Base-by-base conservation (phyloP, 768 basidiomycete genomes). In the Kwoniella shandongensis region DNA sequence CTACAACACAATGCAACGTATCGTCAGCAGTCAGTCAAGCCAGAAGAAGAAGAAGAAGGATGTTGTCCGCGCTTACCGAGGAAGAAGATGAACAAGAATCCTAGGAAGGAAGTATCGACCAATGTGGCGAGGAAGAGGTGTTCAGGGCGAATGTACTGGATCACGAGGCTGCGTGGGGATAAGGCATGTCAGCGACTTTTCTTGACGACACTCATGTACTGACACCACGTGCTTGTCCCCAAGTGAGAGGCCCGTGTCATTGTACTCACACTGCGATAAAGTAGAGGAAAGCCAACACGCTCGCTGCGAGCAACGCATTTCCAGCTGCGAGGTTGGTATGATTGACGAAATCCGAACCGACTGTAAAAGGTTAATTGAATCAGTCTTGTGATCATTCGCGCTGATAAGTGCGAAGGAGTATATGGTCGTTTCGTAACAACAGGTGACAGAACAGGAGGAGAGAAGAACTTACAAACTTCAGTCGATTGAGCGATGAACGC, bases 51-150 rank as follows among this genome's bases (percentile, higher is more conserved):
- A n/a, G n/a, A n/a, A n/a, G n/a, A n/a, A n/a, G n/a, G n/a, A n/a
- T n/a, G n/a, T n/a, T n/a, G n/a, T n/a, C n/a, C n/a, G 11, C 18
- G 53, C 59, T 51, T 44, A 61, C 59, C 62, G 39, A 86, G 64
- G 22, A 68, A 77, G 78, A 80, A 84, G 48, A 90, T 59, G 54
- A 87, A 70, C 39, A 86, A 71, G 35, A 91, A 74, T 13, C 81
- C 79, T 49, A 89, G 61, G 51, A 90, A 71, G 15, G 82, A 86
- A 25, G 79, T 87, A 35, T 86, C 86, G 54, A 90, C 78, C 17
- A 88, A 86, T 52, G 90, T 83, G 18, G 89, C 88, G 65, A 91
- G 87, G 23, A 88, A 79, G 58, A 89, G 87, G 72, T 86, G 85
- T 18, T 62, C 57, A 1, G 67, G 60, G 10, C 44, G 44, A 39